These are phyloP conservation scores for Gastrolobium bilobum DNA, from an alignment of 306 rosid species.

Conservation along the genomic window DNA sequence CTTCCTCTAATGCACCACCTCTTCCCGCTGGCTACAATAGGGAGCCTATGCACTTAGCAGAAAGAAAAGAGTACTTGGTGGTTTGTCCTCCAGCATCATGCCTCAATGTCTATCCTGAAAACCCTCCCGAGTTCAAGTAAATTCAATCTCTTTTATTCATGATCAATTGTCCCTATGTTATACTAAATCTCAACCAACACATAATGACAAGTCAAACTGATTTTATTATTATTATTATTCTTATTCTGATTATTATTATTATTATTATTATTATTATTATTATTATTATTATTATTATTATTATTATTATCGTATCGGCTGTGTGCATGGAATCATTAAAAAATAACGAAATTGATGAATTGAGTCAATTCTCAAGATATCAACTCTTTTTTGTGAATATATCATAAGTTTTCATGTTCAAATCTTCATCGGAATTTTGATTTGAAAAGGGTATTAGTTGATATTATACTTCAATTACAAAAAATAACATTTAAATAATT, in stretches of 20 bases:
- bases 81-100: conserved; percentile 53
- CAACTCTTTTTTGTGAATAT: no score
- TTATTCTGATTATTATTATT: no score
- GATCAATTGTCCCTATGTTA: not conserved
- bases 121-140: conserved; percentile 57
- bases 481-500: no score
- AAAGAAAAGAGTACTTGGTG: conserved; percentile 58
- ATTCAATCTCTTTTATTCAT: not conserved
- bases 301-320: not conserved
- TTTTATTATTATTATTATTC: not conserved
- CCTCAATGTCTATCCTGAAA: conserved; percentile 56
- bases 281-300: no score
- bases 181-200: no score
- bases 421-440: no score
- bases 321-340: not conserved
- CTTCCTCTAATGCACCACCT: conserved; percentile 49
- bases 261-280: no score
- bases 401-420: no score
- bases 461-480: no score
- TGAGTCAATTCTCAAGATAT: no score
- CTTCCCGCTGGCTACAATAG: conserved; percentile 63
- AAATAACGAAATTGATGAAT: not conserved
- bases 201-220: not conserved
- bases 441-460: no score
- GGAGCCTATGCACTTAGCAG: conserved; percentile 44